phyloP scores from a whole-genome alignment of 2,329 filamentous ascomycete genomes.

The Colletotrichum lentis region DNA sequence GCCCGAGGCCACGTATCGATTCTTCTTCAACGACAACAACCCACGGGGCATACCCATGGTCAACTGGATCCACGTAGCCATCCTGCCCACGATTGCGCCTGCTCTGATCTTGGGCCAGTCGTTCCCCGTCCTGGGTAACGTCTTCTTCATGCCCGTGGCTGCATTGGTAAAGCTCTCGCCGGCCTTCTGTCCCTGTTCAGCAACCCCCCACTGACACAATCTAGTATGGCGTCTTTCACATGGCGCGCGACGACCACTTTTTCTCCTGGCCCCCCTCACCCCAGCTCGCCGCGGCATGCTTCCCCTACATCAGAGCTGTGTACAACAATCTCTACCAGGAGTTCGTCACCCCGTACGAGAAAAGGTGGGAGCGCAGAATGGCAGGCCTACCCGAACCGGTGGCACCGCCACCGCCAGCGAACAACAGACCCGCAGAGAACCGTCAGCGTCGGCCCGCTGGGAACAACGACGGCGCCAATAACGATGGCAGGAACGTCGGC shows the following conservation, averaged over 20 bases:
- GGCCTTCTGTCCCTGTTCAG: slow-evolving; percentile 3
- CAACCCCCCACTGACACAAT: neutral
- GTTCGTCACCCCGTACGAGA: slow-evolving; percentile 58
- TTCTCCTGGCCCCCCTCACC: slow-evolving; percentile 64
- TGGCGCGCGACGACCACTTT: slow-evolving; percentile 55
- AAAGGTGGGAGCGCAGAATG: slow-evolving; percentile 57
- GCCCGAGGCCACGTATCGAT: slow-evolving; percentile 46
- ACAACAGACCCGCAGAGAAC: slow-evolving; percentile 19
- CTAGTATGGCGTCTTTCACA: slow-evolving; percentile 59
- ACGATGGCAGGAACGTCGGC: slow-evolving; percentile 30
- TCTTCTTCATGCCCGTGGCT: slow-evolving; percentile 54
- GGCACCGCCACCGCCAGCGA: slow-evolving; percentile 17
- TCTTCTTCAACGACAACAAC: slow-evolving; percentile 35
- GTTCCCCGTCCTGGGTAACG: slow-evolving; percentile 53
- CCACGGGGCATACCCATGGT: slow-evolving; percentile 28
- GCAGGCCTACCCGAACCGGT: slow-evolving; percentile 47
- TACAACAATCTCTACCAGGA: slow-evolving; percentile 59
- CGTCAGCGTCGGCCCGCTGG: slow-evolving; percentile 16
- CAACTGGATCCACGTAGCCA: slow-evolving; percentile 35
- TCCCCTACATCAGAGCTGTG: slow-evolving; percentile 56
- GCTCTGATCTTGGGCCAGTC: slow-evolving; percentile 55
- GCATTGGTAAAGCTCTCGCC: slow-evolving; percentile 49
- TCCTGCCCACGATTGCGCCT: slow-evolving; percentile 57
- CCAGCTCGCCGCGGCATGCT: slow-evolving; percentile 55
- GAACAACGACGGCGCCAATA: slow-evolving; percentile 33